Base-by-base conservation (phyloP, 2,329 filamentous ascomycete species). In the Elsinoe ampelina region DNA sequence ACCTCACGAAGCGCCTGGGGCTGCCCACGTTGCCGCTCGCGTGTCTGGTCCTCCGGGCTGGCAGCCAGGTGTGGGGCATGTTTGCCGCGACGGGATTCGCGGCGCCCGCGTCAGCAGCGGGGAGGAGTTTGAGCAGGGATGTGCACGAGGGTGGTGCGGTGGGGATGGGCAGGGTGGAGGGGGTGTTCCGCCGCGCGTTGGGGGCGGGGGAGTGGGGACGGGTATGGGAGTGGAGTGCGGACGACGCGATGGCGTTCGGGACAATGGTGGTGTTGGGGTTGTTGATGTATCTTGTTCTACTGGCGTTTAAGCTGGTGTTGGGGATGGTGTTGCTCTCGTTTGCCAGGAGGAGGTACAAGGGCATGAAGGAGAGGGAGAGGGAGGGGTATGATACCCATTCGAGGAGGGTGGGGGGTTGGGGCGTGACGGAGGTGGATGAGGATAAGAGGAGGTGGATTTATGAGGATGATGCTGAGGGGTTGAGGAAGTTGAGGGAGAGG, bases 1-100 rank as follows among this genome's bases (percentile, higher is more conserved):
- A 95, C 20, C 76, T 98, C 1, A 95, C 89, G 3, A 87, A 91
- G 58, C 83, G 93, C 15, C 81, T 98, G 0, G 93, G 93, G 0
- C 77, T 98, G 0, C 93, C 93, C 0, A 85, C 97, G 30, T 87
- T 98, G 47, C 93, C 93, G 0, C 78, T 98, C 0, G 92, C 91
- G 1, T 97, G 91, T 64, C 83, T 98, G 48, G 96, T 98, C 71
- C 93, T 98, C 69, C 84, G 95, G 42, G 89, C 95, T 47, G 91
- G 89, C 1, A 80, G 97, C 42, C 93, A 98, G 69, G 96, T 92
- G 5, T 98, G 97, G 71, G 87, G 96, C 72, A 97, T 97, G 92
- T 95, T 97, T 67, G 80, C 97, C 12, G 88, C 91, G 2, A 91
- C 89, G 0, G 85, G 95, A 65, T 78, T 96, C 34, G 86, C 89